Evolutionary conservation across 1,139 yeast species (phyloP), one percentile per base, ranked within the genome.

Genomic region (Suhomyces anneliseae): DNA sequence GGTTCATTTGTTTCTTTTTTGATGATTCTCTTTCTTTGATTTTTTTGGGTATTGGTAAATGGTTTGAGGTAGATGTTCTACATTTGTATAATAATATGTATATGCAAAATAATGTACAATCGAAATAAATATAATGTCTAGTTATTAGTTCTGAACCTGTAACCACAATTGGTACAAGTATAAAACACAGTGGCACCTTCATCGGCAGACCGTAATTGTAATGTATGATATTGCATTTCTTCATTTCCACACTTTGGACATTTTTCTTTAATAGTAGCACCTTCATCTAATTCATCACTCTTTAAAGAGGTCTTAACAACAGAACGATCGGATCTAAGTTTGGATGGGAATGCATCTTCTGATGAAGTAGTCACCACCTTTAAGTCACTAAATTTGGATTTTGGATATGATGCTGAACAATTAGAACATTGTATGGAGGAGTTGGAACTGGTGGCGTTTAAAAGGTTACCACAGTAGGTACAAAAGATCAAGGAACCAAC

Each of bases 171-270:
- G 2, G 96, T 87, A 75, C 99, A 93, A 1, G 99, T 92, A 71
- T 93, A 95, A 66, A 93, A 95, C 32, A 87, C 95, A 7, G 95
- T 87, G 31, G 95, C 95, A 76, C 99, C 99, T 78, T 93, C 99
- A 78, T 93, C 99, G 3, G 99, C 99, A 45, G 96, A 88, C 73
- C 99, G 83, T 58, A 93, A 79, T 70, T 93, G 99, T 59, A 93
- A 76, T 8, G 99, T 93, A 64, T 93, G 97, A 68, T 93, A 93
- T 65, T 86, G 93, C 99, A 95, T 95, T 69, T 93, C 97, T 61
- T 93, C 97, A 68, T 92, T 82, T 43, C 96, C 97, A 81, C 99
- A 93, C 69, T 90, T 85, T 24, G 98, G 98, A 76, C 99, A 93
- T 64, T 87, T 90, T 67, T 93, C 99, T 67, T 90, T 87, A 65